Percentiles rank a stretch among this genome's conserved stretches.
Evolutionary conservation across 1,139 yeast genomes (phyloP).

Genomic region (Debaryomyces coudertii): DNA sequence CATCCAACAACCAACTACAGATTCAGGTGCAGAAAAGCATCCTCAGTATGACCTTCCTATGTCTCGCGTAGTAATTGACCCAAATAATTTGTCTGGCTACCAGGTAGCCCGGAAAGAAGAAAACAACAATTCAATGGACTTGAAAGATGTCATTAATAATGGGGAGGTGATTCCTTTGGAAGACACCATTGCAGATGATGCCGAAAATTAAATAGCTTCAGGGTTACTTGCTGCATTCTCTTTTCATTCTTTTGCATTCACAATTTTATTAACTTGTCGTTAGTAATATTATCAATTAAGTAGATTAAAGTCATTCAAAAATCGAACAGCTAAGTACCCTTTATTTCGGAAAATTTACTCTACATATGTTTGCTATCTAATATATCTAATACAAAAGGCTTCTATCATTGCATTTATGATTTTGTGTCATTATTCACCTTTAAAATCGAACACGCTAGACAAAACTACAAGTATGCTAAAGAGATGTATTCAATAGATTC

Average conservation of each 20-base stretch:
- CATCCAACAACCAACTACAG: neutral
- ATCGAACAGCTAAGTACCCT: neutral
- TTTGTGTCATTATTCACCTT: slow-evolving; percentile 4
- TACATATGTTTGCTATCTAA: slow-evolving; percentile 1
- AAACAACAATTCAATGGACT: neutral
- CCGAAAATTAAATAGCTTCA: neutral
- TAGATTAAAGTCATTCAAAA: neutral
- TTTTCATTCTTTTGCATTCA: neutral
- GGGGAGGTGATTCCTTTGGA: neutral
- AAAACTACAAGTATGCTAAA: neutral
- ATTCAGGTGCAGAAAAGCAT: neutral
- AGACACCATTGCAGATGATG: neutral
- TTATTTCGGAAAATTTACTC: neutral
- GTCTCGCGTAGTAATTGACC: slow-evolving; percentile 1
- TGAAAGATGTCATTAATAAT: slow-evolving; percentile 7
- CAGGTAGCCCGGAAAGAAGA: neutral
- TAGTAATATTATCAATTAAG: neutral
- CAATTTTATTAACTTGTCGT: neutral
- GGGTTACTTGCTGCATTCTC: neutral
- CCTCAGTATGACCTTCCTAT: slow-evolving; percentile 3
- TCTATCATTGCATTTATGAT: neutral
- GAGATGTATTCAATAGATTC: neutral
- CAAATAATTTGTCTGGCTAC: neutral
- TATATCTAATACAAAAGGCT: slow-evolving; percentile 2
- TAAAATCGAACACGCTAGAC: slow-evolving; percentile 7